Evolutionary conservation across 805 yeast species (phyloP), one percentile per base, ranked within the genome.

Genomic region (Starmerella tilneyi): DNA sequence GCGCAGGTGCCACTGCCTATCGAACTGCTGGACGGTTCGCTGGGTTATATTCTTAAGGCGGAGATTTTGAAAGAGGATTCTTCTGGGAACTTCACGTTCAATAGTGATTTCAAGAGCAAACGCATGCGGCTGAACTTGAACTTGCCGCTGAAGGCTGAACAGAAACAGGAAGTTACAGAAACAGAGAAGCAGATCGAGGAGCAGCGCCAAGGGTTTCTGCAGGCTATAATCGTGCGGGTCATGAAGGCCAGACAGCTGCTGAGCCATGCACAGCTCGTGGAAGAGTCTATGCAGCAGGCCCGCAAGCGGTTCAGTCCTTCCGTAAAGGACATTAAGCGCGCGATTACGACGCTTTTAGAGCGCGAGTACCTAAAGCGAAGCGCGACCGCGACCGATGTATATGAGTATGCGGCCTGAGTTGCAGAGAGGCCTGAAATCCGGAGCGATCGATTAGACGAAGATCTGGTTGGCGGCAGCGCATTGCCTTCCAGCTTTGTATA

Each of bases 181-280:
- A 74, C 86, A 2, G 80, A 76, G 53, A 79, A 76, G 61, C 94
- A 86, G 59, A 77, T 89, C 40, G 85, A 80, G 56, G 92, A 85
- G 57, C 86, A 86, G 49, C 75, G 96, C 60, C 81, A 81, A 64
- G 78, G 82, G 59, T 80, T 79, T 65, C 70, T 92, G 56, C 84
- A 85, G 59, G 96, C 97, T 2, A 84, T 94, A 58, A 85, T 92
- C 64, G 97, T 89, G 31, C 75, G 98, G 57, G 84, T 89, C 59
- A 92, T 89, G 97, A 89, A 89, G 68, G 88, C 96, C 1, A 74
- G 96, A 59, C 83, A 86, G 62, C 72, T 71, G 35, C 69, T 84
- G 56, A 76, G 76, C 52, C 96, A 88, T 60, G 81, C 79, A 40
- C 79, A 78, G 45, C 72, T 89, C 57, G 79, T 86, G 33, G 84